Evolutionary conservation across 345 rosid species (phyloP).

Genomic region (Bruguiera gymnorhiza): DNA sequence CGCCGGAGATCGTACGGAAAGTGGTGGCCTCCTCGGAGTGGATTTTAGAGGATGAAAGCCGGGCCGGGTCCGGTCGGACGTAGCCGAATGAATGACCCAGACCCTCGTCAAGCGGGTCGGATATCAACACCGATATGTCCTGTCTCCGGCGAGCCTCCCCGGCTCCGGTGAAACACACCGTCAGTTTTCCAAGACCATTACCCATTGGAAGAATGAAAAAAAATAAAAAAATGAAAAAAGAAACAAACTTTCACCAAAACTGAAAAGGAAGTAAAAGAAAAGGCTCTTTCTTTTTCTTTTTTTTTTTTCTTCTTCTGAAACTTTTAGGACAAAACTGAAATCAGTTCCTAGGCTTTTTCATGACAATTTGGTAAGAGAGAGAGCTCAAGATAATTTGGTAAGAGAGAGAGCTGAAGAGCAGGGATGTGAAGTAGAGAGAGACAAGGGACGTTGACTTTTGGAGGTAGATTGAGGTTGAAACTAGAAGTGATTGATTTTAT

Average conservation of each 20-base stretch:
- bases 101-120: conserved; percentile 78
- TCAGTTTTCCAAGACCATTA: conserved; percentile 70
- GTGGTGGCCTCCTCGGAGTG: conserved; percentile 81
- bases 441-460: conserved; percentile 64
- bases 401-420: conserved; percentile 16
- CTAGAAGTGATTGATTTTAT: conserved; percentile 11
- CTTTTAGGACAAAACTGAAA: neutral
- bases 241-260: neutral
- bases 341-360: conserved; percentile 21
- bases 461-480: conserved; percentile 28
- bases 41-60: conserved; percentile 72
- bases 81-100: conserved; percentile 95
- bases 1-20: conserved; percentile 89
- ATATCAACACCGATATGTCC: conserved; percentile 33
- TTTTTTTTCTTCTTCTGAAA: neutral
- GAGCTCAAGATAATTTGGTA: conserved; percentile 28
- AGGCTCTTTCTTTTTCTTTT: neutral
- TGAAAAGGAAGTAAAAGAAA: neutral
- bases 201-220: conserved; percentile 47
- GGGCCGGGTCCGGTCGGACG: conserved; percentile 65
- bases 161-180: conserved; percentile 62
- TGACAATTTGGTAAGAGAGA: conserved; percentile 17
- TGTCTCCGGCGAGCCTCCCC: conserved; percentile 47
- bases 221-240: neutral
- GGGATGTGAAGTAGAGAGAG: conserved; percentile 21